These are phyloP conservation scores for Fusarium sp. DNA, from an alignment of 2,329 filamentous ascomycete species.

Conservation along the genomic window DNA sequence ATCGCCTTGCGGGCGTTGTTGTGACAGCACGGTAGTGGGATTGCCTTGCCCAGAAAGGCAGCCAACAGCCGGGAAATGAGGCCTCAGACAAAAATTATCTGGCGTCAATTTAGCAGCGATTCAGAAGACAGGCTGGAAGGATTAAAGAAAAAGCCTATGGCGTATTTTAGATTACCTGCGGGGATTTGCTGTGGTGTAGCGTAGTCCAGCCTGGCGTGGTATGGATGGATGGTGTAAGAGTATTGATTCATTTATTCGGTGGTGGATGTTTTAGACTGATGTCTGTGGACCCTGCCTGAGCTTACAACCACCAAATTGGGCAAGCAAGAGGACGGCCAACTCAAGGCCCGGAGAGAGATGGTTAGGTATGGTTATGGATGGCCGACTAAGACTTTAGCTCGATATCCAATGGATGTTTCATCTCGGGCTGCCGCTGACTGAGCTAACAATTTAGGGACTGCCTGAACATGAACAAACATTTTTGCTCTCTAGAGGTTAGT, in stretches of 20 bases:
- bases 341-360: background rate
- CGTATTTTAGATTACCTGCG: slow-evolving; percentile 22
- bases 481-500: background rate
- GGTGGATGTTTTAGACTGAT: slow-evolving; percentile 26
- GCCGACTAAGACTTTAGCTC: background rate
- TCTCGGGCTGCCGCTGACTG: slow-evolving; percentile 3
- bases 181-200: slow-evolving; percentile 27
- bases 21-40: background rate
- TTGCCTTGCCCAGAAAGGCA: slow-evolving; percentile 6
- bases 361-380: background rate
- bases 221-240: slow-evolving; percentile 15
- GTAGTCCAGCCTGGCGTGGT: slow-evolving; percentile 7
- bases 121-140: slow-evolving; percentile 20
- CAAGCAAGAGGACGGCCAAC: background rate
- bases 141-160: slow-evolving; percentile 3
- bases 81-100: background rate
- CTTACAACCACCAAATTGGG: slow-evolving; percentile 8
- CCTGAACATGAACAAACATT: background rate
- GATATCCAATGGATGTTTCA: slow-evolving; percentile 6
- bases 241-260: slow-evolving; percentile 35
- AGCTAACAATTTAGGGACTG: slow-evolving; percentile 16
- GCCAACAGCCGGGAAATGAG: slow-evolving; percentile 16
- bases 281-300: slow-evolving; percentile 17
- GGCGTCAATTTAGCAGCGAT: slow-evolving; percentile 8
- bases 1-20: slow-evolving; percentile 1